Percentiles rank a stretch among this genome's conserved stretches.
phyloP scores from a whole-genome alignment of 768 basidiomycete genomes.

The Mycena capillaripes region DNA sequence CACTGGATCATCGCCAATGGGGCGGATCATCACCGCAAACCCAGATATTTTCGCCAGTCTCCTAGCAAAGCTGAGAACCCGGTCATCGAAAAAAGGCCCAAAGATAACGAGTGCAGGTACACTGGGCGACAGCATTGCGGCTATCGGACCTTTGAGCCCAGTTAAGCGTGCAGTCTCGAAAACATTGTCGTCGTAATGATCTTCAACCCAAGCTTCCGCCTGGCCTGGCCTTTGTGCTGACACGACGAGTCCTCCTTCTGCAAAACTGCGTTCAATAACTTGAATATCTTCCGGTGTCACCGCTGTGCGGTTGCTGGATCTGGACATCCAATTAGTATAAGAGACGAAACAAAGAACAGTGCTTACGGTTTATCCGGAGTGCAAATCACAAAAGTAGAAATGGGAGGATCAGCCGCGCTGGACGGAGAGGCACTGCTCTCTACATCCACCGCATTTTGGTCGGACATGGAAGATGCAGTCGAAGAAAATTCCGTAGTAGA shows the following conservation, averaged over 20 bases:
- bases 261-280: neutral
- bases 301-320: neutral
- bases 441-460: too few species aligned
- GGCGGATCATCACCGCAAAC: conserved; percentile 4
- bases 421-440: neutral
- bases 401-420: neutral
- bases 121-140: conserved; percentile 12
- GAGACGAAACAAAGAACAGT: neutral
- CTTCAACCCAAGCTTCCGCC: conserved; percentile 20
- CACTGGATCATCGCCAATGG: conserved; percentile 5
- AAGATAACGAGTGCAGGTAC: conserved; percentile 10
- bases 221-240: neutral
- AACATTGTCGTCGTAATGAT: conserved; percentile 1
- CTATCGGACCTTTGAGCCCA: conserved; percentile 12
- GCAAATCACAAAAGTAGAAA: conserved; percentile 10
- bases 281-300: neutral
- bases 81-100: conserved; percentile 4
- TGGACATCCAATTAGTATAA: neutral
- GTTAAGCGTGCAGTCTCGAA: neutral
- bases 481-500: neutral
- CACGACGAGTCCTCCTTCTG: neutral
- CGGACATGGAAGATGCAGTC: neutral
- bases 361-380: neutral
- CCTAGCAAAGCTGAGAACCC: neutral
- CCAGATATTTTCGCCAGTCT: conserved; percentile 8